Conservation (phyloP, 2,329 filamentous ascomycete species). For the Penicillium sp. region DNA sequence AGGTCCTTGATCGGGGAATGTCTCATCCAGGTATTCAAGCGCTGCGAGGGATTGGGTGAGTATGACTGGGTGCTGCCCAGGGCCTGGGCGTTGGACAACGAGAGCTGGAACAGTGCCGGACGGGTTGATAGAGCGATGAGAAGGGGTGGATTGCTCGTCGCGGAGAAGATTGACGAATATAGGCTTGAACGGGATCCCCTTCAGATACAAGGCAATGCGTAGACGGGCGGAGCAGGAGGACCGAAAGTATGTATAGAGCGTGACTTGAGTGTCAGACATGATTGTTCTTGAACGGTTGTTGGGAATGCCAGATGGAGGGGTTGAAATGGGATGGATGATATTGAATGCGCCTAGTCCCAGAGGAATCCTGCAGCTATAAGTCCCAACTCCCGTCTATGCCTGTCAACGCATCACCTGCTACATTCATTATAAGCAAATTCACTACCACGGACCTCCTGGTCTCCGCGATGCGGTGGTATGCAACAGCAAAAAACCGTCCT, state of each 20-base stretch:
- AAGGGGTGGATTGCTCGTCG: conserved; percentile 44
- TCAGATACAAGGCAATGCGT: conserved; percentile 54
- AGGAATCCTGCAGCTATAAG: no score
- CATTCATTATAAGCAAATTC: background rate
- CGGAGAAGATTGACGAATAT: conserved; percentile 51
- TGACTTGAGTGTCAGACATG: conserved; percentile 16
- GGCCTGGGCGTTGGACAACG: conserved; percentile 28
- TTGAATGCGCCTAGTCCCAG: background rate
- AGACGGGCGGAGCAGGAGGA: conserved; percentile 59
- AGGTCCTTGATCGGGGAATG: conserved; percentile 38
- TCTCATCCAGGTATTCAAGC: conserved; percentile 58
- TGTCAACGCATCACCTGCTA: background rate
- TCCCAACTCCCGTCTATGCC: background rate
- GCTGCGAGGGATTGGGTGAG: conserved; percentile 55
- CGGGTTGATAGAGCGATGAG: conserved; percentile 49
- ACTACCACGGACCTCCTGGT: background rate
- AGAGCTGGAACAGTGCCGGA: conserved; percentile 52
- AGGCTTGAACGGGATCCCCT: conserved; percentile 45
- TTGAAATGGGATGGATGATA: background rate
- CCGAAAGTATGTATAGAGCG: conserved; percentile 56
- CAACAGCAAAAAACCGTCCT: background rate
- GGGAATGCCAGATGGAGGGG: background rate
- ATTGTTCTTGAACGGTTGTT: conserved; percentile 8
- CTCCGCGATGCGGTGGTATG: background rate
- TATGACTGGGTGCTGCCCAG: conserved; percentile 23